Evolutionary conservation across 495 filamentous ascomycete genomes (phyloP).

Genomic region (Cercophora newfieldiana): DNA sequence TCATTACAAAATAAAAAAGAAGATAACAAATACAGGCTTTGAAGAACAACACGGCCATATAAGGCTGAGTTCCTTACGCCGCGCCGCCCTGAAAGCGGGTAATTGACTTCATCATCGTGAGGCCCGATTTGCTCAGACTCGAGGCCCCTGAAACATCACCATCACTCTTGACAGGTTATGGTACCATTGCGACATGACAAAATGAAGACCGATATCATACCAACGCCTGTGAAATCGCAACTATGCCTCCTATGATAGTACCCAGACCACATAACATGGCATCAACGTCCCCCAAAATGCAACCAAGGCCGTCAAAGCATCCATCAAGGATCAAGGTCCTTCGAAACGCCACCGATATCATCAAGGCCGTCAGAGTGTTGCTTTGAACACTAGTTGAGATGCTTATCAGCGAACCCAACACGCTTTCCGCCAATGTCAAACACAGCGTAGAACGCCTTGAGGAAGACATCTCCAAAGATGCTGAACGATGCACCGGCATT

Average conservation of each 20-base stretch:
- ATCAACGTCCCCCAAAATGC: neutral
- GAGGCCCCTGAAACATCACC: neutral
- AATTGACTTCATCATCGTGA: too few relatives aligned
- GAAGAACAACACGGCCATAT: too few relatives aligned
- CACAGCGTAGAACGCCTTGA: conserved; percentile 73
- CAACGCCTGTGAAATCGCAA: neutral
- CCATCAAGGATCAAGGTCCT: neutral
- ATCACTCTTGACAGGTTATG: neutral
- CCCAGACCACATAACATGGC: too few relatives aligned
- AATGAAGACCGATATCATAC: neutral
- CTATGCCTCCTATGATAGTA: too few relatives aligned
- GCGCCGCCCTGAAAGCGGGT: too few relatives aligned
- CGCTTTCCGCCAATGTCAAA: conserved; percentile 68
- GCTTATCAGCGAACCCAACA: conserved; percentile 65
- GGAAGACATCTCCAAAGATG: conserved; percentile 71
- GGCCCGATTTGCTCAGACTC: neutral
- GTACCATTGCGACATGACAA: neutral
- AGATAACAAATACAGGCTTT: too few relatives aligned
- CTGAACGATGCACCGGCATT: conserved; percentile 56
- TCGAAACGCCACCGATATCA: neutral
- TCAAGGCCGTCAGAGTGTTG: neutral
- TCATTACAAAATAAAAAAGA: neutral
- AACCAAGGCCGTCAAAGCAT: neutral
- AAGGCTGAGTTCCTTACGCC: too few relatives aligned
- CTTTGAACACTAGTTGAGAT: neutral